Conservation (phyloP, 2,329 filamentous ascomycete genomes). For the Passalora sequoiae region DNA sequence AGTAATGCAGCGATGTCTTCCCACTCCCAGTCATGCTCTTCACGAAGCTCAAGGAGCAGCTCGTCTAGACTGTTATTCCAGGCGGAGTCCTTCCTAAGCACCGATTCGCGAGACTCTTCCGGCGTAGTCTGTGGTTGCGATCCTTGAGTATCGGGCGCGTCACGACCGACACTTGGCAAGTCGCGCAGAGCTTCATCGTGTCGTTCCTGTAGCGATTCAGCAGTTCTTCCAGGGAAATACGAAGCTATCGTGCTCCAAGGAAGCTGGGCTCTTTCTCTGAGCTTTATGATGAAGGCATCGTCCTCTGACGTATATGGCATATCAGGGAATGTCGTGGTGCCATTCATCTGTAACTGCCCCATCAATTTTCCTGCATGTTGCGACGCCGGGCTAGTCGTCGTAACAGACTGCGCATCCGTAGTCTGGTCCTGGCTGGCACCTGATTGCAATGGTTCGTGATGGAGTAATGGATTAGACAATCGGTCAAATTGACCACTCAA, state of each 20-base stretch:
- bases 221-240: constrained; percentile 24
- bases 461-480: not conserved
- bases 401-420: too few relatives aligned
- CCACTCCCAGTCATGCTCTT: constrained; percentile 28
- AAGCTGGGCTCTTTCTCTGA: constrained; percentile 37
- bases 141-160: constrained; percentile 3
- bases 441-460: too few relatives aligned
- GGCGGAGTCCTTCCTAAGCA: constrained; percentile 6
- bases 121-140: constrained; percentile 2
- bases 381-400: too few relatives aligned
- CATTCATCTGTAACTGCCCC: too few relatives aligned
- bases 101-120: not conserved
- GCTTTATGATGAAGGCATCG: constrained; percentile 34
- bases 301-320: constrained; percentile 19
- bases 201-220: not conserved
- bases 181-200: not conserved
- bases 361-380: too few relatives aligned
- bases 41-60: constrained; percentile 33
- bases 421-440: too few relatives aligned
- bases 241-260: constrained; percentile 34
- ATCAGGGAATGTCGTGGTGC: too few relatives aligned
- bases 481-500: not conserved
- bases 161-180: constrained; percentile 5
- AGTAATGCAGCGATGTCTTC: constrained; percentile 19
- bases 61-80: constrained; percentile 35